Conservation (phyloP, 148 eudicot species). For the Suaeda aralocaspica region DNA sequence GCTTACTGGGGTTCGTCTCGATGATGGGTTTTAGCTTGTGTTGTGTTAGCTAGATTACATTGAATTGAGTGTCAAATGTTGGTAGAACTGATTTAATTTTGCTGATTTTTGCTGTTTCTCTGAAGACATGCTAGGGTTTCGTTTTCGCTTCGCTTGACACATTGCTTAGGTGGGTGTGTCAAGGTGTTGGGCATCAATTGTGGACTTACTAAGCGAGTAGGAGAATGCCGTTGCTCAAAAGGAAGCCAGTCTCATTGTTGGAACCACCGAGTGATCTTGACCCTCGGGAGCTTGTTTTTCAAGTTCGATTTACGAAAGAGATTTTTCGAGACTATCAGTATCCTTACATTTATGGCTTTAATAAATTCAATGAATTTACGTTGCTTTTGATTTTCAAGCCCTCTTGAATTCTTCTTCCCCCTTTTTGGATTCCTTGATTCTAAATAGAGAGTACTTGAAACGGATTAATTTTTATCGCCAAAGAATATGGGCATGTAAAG, state of each 20-base stretch:
- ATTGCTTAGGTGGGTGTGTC: slow-evolving; percentile 12
- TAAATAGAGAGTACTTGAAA: slow-evolving; percentile 70
- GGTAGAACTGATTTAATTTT: slow-evolving; percentile 7
- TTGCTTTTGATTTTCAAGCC: neutral
- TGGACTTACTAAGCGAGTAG: slow-evolving; percentile 14
- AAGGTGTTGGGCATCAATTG: slow-evolving; percentile 17
- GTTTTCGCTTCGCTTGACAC: neutral
- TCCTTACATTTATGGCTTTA: slow-evolving; percentile 26
- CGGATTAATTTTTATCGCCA: slow-evolving; percentile 79
- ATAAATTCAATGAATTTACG: slow-evolving; percentile 14
- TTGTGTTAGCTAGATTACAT: slow-evolving; percentile 16
- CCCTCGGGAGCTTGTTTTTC: slow-evolving; percentile 68
- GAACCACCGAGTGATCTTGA: slow-evolving; percentile 66
- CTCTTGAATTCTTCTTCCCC: slow-evolving; percentile 4
- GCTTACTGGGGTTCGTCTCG: slow-evolving; percentile 3
- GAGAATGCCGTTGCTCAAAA: slow-evolving; percentile 74
- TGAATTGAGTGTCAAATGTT: neutral
- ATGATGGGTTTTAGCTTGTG: slow-evolving; percentile 4
- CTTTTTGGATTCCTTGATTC: slow-evolving; percentile 27
- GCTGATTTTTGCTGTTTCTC: slow-evolving; percentile 10
- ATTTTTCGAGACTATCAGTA: slow-evolving; percentile 82
- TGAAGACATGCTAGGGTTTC: slow-evolving; percentile 22
- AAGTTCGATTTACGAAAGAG: slow-evolving; percentile 83
- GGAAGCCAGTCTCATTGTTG: slow-evolving; percentile 66
- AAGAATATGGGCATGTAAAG: slow-evolving; percentile 87